Evolutionary conservation across 2,329 filamentous ascomycete genomes (phyloP).

Genomic region (Arthrobotrys iridis): DNA sequence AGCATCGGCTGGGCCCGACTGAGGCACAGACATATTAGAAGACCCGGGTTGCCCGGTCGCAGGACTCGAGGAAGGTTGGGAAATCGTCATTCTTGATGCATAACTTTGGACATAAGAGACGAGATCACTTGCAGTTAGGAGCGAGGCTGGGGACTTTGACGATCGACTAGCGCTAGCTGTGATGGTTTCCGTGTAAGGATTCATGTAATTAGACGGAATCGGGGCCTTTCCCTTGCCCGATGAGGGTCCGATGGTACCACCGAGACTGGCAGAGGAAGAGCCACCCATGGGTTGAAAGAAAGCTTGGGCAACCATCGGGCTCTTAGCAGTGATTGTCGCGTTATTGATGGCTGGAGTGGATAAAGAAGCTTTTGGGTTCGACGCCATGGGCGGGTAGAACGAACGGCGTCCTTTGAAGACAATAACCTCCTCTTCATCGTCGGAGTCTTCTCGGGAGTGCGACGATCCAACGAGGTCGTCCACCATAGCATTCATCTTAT

Average conservation of each 20-base stretch:
- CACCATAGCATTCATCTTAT: conserved; percentile 58
- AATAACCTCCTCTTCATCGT: conserved; percentile 56
- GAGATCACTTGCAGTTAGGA: conserved; percentile 54
- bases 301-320: conserved; percentile 43
- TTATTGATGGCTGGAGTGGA: conserved; percentile 39
- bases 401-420: conserved; percentile 36
- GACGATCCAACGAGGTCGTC: conserved; percentile 57
- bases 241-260: background rate
- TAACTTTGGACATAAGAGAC: conserved; percentile 54
- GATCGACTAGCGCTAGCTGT: background rate
- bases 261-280: background rate
- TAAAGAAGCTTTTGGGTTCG: conserved; percentile 10
- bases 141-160: background rate
- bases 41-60: background rate
- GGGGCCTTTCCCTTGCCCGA: conserved; percentile 32
- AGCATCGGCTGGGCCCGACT: conserved; percentile 14
- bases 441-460: conserved; percentile 48
- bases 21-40: conserved; percentile 18
- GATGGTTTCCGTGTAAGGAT: conserved; percentile 3
- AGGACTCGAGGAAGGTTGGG: background rate
- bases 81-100: conserved; percentile 27
- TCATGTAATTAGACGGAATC: conserved; percentile 19
- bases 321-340: conserved; percentile 40
- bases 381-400: conserved; percentile 21
- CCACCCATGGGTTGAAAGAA: conserved; percentile 6